Evolutionary conservation across 2,329 filamentous ascomycete genomes (phyloP), one percentile per base, ranked within the genome.

Genomic region (Conoideocrella luteorostrata): DNA sequence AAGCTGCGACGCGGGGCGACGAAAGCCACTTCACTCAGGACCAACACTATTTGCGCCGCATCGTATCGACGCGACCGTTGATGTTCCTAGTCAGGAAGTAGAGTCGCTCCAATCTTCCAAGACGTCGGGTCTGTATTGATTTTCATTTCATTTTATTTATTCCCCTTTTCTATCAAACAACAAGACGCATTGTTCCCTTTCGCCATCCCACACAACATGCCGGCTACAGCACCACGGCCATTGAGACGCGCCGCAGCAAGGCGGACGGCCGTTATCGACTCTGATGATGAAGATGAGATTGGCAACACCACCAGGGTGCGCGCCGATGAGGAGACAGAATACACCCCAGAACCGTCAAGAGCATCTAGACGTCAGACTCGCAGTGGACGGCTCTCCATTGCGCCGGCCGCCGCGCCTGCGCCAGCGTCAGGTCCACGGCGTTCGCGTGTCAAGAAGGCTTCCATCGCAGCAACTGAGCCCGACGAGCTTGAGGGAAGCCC

Each of bases 181-280:
- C 15, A 22, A 21, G 28, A 17, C 15, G 15, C 38, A 5, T 17
- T 18, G 24, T n/a, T n/a, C n/a, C 39, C 29, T n/a, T n/a, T n/a
- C n/a, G n/a, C 37, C 24, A 28, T 33, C 37, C 29, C 34, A 18
- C 29, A 21, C 35, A 37, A 9, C 22, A 65, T 65, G 60, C 61
- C 61, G 43, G 53, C 56, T 21, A 42, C 56, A 22, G 53, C 58
- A 30, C 56, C 61, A 36, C 66, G 66, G 44, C 58, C 64, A 39
- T 57, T 64, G 43, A 56, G 66, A 56, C 65, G 65, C 58, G 62
- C 68, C 47, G 70, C 72, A 29, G 64, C 84, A 41, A 78, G 88
- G 58, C 81, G 84, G 55, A 85, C 82, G 54, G 78, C 84, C 40
- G 75, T 94, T 38, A 70, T 90, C 47, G 88, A 94, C 52, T 88